Base-by-base conservation (phyloP, 2,329 filamentous ascomycete genomes). In the Claviceps purpurea region DNA sequence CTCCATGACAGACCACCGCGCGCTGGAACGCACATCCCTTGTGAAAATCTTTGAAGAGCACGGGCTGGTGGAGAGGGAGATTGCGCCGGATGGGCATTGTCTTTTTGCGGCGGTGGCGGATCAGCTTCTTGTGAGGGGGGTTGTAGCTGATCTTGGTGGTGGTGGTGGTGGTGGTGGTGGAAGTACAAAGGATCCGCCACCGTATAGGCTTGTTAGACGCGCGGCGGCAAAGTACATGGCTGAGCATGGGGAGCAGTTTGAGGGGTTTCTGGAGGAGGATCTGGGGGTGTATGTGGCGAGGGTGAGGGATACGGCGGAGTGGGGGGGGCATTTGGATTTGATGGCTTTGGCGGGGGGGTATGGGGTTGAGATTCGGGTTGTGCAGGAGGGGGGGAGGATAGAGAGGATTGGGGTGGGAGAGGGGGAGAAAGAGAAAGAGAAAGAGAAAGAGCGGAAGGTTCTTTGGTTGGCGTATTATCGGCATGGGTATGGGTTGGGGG, bases 391-490 rank as follows among this genome's bases (percentile, higher is more conserved):
- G 4, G 73, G 24, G 14, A 5, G 83, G 52, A 82, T 87, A 53
- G 88, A 95, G 65, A 84, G 78, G 58, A 87, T 97, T 56, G 73
- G 69, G 16, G 64, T 68, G 30, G 69, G 68, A 4, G 68, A 71
- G 50, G 73, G 70, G 22, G 22, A 4, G 22, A 22, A 22, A 22
- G 40, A 42, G 18, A 20, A 20, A 2, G n/a, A 18, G n/a, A 11
- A 20, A 20, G n/a, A 20, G 13, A 50, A 73, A 70, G 58, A 78
- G 59, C 79, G 79, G 58, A 76, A 64, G 60, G 62, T 60, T 40
- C 40, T 95, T 49, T 97, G 93, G 91, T 67, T 98, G 67, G 91
- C 89, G 39, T 98, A 97, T 68, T 97, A 97, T 68, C 78, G 87
- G 61, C 89, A 96, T 71, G 88, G 87, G 48, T 97, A 94, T 67